Percentiles rank a stretch among this genome's conserved stretches.
Conservation (phyloP, 768 basidiomycete species). For the Hygrophorus pudorinus region DNA sequence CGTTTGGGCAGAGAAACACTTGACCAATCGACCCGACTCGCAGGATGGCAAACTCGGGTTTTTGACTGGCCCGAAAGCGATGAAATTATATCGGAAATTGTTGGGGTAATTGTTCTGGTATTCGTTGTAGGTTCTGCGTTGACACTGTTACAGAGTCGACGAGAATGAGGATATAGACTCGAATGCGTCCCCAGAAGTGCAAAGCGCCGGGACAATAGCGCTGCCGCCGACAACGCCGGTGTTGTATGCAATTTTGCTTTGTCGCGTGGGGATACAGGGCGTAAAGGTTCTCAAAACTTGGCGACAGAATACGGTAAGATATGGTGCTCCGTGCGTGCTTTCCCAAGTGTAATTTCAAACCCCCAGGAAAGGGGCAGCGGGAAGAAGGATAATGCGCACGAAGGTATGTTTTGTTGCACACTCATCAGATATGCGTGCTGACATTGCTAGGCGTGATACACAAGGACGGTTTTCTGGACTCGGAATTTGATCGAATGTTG, state of each 20-base stretch:
- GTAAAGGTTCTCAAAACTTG: neutral
- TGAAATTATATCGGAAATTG: conserved; percentile 1
- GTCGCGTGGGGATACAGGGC: neutral
- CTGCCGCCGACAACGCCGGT: conserved; percentile 3
- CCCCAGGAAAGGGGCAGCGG: too few species aligned
- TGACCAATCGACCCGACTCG: neutral
- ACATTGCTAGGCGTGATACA: too few species aligned
- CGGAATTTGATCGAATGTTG: too few species aligned
- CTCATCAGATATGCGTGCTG: too few species aligned
- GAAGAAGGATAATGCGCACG: too few species aligned
- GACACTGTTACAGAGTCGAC: neutral
- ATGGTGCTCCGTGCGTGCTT: too few species aligned
- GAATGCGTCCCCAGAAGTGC: neutral
- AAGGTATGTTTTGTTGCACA: too few species aligned
- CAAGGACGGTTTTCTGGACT: too few species aligned
- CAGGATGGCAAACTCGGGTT: neutral
- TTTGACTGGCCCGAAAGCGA: neutral
- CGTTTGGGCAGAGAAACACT: neutral
- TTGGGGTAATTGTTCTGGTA: neutral
- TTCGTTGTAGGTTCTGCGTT: neutral
- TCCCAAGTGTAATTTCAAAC: too few species aligned
- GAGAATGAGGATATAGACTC: neutral
- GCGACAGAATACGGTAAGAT: neutral
- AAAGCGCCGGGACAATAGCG: neutral
- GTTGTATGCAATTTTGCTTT: conserved; percentile 1